A percentile compares a stretch with the other conserved stretches of the same genome.
Evolutionary conservation across 192 early-diverging fungal genomes (phyloP).

Genomic region (Chytriomyces hyalinus): DNA sequence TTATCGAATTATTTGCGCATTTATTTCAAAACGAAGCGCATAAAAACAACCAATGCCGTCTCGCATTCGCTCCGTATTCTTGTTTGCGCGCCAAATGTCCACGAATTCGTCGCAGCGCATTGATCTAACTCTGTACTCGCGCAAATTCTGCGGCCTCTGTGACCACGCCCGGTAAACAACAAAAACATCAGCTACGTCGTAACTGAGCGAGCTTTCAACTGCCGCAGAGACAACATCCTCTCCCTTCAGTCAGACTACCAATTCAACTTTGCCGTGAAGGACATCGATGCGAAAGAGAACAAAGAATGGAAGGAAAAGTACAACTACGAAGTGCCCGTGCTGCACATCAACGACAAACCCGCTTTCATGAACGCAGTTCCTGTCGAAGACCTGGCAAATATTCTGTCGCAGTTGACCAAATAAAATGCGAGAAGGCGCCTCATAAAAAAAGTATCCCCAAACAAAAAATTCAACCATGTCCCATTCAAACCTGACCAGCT

Average conservation of each 20-base stretch:
- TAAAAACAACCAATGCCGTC: no score
- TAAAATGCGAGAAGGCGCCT: neutral
- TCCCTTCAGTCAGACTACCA: neutral
- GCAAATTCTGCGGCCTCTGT: conserved; percentile 58
- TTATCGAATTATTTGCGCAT: no score
- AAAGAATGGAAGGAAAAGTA: conserved; percentile 49
- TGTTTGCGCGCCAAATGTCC: no score
- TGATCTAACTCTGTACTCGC: conserved; percentile 40
- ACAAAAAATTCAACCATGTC: no score
- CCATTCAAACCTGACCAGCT: no score
- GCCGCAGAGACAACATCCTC: conserved; percentile 19
- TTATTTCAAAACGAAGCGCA: no score
- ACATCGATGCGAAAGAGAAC: conserved; percentile 50
- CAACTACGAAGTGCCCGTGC: conserved; percentile 55
- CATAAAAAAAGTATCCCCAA: no score
- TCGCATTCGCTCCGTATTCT: no score
- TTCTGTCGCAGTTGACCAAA: conserved; percentile 6
- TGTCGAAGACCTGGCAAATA: neutral
- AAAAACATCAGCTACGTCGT: neutral
- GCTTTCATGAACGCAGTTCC: conserved; percentile 40
- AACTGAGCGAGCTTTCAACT: conserved; percentile 10
- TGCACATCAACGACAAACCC: conserved; percentile 44
- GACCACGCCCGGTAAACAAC: conserved; percentile 45
- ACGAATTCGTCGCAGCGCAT: neutral
- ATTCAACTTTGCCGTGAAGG: conserved; percentile 42